A percentile compares a stretch with the other conserved stretches of the same genome.
Evolutionary conservation across 805 yeast species (phyloP).

Genomic region (Yarrowia hollandica): DNA sequence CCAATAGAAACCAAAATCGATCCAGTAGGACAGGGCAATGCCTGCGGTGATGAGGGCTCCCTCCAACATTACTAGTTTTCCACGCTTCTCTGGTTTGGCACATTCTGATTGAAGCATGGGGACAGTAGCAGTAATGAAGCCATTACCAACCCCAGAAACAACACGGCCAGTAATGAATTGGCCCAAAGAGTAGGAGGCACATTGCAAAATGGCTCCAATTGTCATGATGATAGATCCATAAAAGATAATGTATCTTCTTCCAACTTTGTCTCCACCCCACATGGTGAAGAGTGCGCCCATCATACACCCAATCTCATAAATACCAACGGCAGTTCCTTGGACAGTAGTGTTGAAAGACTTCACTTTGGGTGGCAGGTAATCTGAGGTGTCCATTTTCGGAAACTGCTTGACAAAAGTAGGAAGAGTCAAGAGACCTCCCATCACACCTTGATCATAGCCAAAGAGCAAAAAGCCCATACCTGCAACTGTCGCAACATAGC

Average conservation of each 20-base stretch:
- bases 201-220: constrained; percentile 64
- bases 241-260: constrained; percentile 66
- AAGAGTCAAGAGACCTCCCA: constrained; percentile 47
- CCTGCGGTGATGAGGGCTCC: constrained; percentile 74
- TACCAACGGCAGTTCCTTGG: constrained; percentile 8
- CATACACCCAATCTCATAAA: constrained; percentile 60
- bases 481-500: constrained; percentile 29
- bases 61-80: constrained; percentile 65
- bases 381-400: neutral
- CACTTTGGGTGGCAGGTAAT: neutral
- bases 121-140: constrained; percentile 58
- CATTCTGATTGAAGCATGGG: constrained; percentile 84
- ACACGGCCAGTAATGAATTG: neutral
- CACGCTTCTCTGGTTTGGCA: constrained; percentile 66
- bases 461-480: constrained; percentile 48
- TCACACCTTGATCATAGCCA: constrained; percentile 76
- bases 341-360: constrained; percentile 6
- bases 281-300: constrained; percentile 29
- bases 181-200: constrained; percentile 51
- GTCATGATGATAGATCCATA: constrained; percentile 57
- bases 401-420: neutral
- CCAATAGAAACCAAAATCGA: constrained; percentile 48
- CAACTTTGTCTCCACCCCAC: constrained; percentile 55
- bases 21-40: constrained; percentile 65
- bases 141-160: neutral